Evolutionary conservation across 495 filamentous ascomycete species (phyloP).

Genomic region (Sabuloglossum arenarium): DNA sequence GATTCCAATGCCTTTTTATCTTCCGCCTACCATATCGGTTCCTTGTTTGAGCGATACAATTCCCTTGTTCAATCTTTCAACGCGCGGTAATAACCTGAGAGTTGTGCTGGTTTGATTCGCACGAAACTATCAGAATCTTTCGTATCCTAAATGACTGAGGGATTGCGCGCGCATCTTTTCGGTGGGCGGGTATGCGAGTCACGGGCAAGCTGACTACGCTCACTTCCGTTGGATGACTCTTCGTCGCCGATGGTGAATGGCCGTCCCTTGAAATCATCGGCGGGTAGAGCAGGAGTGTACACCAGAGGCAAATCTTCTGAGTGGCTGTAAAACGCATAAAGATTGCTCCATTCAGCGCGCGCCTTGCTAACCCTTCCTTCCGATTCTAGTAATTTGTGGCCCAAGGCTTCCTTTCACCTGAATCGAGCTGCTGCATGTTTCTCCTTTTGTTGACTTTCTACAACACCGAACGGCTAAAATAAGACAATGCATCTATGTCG

Average conservation of each 20-base stretch:
- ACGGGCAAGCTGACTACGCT: neutral
- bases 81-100: neutral
- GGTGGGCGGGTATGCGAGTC: neutral
- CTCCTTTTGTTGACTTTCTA: neutral
- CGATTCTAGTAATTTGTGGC: neutral
- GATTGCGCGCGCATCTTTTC: neutral
- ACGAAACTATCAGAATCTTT: neutral
- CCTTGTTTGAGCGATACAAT: neutral
- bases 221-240: neutral
- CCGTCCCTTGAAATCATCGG: neutral
- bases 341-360: neutral
- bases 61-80: neutral
- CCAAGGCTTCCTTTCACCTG: neutral
- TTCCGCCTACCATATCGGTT: neutral
- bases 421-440: neutral
- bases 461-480: neutral
- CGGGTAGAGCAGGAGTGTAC: neutral
- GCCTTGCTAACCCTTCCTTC: neutral
- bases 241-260: neutral
- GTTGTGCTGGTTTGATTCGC: neutral
- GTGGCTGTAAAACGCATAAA: neutral
- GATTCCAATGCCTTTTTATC: neutral
- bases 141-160: neutral
- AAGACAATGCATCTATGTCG: neutral
- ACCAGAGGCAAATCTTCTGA: neutral